These are phyloP conservation scores for Inonotus hispidus DNA, from an alignment of 1,284 basidiomycete species.

Conservation along the genomic window DNA sequence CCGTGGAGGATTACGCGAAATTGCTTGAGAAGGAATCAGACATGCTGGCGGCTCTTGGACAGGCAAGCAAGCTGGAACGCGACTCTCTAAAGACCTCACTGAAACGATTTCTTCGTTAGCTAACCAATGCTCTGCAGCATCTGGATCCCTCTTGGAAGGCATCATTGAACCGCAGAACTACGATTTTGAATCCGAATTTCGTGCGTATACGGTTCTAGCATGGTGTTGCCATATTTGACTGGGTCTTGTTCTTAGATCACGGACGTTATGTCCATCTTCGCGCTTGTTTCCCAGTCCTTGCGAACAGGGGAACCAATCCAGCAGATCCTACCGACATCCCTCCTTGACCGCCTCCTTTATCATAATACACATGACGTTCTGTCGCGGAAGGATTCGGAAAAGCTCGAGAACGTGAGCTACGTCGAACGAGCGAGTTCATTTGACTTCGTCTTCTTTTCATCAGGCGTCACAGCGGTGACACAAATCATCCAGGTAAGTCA, in stretches of 20 bases:
- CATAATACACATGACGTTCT: constrained; percentile 27
- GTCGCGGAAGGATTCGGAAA: constrained; percentile 18
- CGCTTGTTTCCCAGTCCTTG: constrained; percentile 41
- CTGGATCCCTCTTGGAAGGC: constrained; percentile 35
- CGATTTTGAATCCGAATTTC: constrained; percentile 44
- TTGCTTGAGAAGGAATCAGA: constrained; percentile 37
- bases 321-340: constrained; percentile 37
- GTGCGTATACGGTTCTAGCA: constrained; percentile 26
- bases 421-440: constrained; percentile 30
- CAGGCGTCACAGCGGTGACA: constrained; percentile 39
- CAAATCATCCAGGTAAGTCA: constrained; percentile 38
- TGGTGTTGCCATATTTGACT: neutral
- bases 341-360: constrained; percentile 41
- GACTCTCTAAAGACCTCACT: constrained; percentile 14
- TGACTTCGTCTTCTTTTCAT: constrained; percentile 43
- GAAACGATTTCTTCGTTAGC: constrained; percentile 25
- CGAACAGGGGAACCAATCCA: constrained; percentile 43
- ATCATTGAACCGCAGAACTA: constrained; percentile 36
- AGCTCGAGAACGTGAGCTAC: constrained; percentile 18
- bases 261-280: constrained; percentile 41
- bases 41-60: constrained; percentile 37
- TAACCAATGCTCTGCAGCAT: constrained; percentile 37
- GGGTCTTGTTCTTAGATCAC: constrained; percentile 31
- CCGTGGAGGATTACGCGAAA: constrained; percentile 40
- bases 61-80: constrained; percentile 28